Evolutionary conservation across 1,139 yeast species (phyloP), one percentile per base, ranked within the genome.

Genomic region (Geotrichum cucujoidarum): DNA sequence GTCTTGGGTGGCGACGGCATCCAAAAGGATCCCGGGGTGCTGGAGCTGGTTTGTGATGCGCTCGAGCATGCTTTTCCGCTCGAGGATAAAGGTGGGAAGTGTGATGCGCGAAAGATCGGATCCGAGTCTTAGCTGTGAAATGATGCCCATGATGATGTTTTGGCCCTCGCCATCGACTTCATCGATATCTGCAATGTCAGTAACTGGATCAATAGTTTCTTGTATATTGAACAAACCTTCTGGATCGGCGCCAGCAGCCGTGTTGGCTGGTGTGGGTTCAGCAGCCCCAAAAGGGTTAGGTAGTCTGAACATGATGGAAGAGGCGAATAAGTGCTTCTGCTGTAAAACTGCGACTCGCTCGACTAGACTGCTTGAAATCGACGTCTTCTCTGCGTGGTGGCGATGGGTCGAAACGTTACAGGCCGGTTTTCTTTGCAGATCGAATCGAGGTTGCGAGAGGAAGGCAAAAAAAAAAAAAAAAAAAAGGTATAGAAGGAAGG

Each of bases 51-150:
- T 92, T 10, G 97, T 86, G 56, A 92, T 87, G 63, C 98, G 80
- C 65, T 92, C 98, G 48, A 92, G 72, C 98, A 92, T 90, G 2
- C 95, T 86, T 67, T 90, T 92, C 64, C 95, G 84, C 67, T 92
- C 98, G 47, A 92, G 74, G 48, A 92, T 88, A 60, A 92, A 92
- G 0, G 98, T 92, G 2, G 98, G 98, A 47, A 92, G 74, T 0
- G 98, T 90, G 57, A 92, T 92, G 60, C 89, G 78, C 0, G 96
- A 75, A 53, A 92, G 73, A 63, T 92, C 98, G 55, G 87, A 81
- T 1, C 97, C 97, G 0, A 95, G 95, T 57, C 96, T 79, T 62
- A 92, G 74, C 67, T 90, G 97, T 18, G 95, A 73, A 50, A 92
- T 90, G 50, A 92, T 87, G 13, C 92, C 88, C 73, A 86, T 72